A percentile compares a stretch with the other conserved stretches of the same genome.
Conservation (phyloP, 2,329 filamentous ascomycete species). For the Alternaria burnsii region DNA sequence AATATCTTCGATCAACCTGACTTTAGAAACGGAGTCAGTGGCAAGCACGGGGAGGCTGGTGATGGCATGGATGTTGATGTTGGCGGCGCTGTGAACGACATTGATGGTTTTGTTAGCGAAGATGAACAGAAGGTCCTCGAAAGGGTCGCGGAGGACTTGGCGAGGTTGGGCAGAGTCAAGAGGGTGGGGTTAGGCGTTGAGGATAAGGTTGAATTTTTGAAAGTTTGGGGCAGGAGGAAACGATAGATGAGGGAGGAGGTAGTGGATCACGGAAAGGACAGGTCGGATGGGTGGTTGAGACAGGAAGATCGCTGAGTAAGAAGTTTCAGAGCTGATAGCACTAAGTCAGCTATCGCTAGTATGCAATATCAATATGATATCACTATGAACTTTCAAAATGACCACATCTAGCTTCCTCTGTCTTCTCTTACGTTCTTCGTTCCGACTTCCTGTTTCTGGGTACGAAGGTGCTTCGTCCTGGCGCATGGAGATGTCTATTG, state of each 20-base stretch:
- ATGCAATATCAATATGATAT: no score
- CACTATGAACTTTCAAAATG: no score
- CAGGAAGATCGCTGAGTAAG: neutral
- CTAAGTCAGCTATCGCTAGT: no score
- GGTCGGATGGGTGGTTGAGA: neutral
- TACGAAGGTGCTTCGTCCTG: no score
- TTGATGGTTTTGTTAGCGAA: slow-evolving; percentile 30
- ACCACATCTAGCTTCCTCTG: no score
- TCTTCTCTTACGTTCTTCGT: no score
- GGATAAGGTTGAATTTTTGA: slow-evolving; percentile 85
- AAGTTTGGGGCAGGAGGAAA: slow-evolving; percentile 67
- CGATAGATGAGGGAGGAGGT: slow-evolving; percentile 13
- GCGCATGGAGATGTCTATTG: no score
- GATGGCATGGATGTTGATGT: slow-evolving; percentile 30
- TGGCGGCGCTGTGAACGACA: neutral
- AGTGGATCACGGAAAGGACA: neutral
- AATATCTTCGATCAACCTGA: slow-evolving; percentile 46
- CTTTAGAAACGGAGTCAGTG: slow-evolving; percentile 30
- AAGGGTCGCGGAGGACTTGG: slow-evolving; percentile 82
- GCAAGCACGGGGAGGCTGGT: slow-evolving; percentile 20
- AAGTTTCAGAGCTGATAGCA: neutral
- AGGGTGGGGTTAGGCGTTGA: slow-evolving; percentile 82
- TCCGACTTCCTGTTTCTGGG: no score
- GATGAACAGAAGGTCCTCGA: slow-evolving; percentile 76
- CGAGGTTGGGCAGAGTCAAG: slow-evolving; percentile 87